A percentile compares a stretch with the other conserved stretches of the same genome.
Evolutionary conservation across 257 asterid genomes (phyloP).

Genomic region (Solanum sejunctum): DNA sequence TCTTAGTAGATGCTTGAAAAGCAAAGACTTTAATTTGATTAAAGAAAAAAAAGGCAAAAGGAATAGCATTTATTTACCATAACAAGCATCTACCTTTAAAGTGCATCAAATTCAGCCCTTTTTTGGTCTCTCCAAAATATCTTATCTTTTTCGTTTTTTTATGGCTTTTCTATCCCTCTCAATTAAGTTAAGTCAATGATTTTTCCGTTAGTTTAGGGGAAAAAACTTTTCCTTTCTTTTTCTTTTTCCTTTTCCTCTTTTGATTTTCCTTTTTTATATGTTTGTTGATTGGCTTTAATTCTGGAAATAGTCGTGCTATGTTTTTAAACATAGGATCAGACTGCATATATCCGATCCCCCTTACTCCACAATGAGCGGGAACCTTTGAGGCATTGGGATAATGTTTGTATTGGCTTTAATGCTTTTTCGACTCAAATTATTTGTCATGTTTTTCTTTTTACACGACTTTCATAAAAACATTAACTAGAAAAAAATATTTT

Average conservation of each 20-base stretch:
- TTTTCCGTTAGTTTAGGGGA: not conserved
- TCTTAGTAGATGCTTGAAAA: slow-evolving; percentile 10
- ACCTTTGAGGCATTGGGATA: too few species aligned
- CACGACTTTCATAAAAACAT: too few species aligned
- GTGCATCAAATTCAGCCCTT: slow-evolving; percentile 7
- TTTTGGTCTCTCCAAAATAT: not conserved
- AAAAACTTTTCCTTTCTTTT: not conserved
- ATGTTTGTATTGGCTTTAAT: too few species aligned
- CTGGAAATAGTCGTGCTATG: too few species aligned
- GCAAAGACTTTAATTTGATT: slow-evolving; percentile 6
- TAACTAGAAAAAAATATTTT: too few species aligned
- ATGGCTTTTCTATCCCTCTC: not conserved
- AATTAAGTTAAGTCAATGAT: not conserved
- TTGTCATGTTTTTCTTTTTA: too few species aligned
- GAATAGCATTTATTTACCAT: slow-evolving; percentile 26
- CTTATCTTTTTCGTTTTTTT: not conserved
- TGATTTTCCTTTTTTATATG: not conserved
- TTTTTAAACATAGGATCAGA: too few species aligned
- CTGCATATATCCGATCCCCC: too few species aligned
- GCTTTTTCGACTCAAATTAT: too few species aligned
- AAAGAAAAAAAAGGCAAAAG: slow-evolving; percentile 12
- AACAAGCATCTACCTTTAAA: slow-evolving; percentile 26
- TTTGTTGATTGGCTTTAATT: too few species aligned
- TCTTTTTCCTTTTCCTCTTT: not conserved
- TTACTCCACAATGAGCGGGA: too few species aligned